Evolutionary conservation across 371 early-diverging fungal species (phyloP).

Genomic region (Mortierella sp.): DNA sequence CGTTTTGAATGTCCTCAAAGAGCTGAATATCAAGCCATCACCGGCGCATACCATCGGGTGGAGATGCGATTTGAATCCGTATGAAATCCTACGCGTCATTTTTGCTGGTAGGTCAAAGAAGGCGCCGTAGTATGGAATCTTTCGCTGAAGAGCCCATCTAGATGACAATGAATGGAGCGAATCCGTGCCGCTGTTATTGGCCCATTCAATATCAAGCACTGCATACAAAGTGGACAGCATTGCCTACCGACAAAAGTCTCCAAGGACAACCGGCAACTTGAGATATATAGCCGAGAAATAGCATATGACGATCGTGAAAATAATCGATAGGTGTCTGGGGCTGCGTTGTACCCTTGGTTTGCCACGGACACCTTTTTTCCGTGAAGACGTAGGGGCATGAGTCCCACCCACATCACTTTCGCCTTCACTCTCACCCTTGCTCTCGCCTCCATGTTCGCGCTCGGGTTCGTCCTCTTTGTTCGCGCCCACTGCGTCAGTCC

Average conservation of each 20-base stretch:
- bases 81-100: constrained; percentile 8
- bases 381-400: no score
- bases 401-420: no score
- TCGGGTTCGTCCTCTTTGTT: neutral
- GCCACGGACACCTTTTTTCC: no score
- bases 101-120: constrained; percentile 11
- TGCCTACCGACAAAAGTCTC: constrained; percentile 36
- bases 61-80: neutral
- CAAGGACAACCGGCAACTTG: constrained; percentile 34
- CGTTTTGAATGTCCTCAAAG: no score
- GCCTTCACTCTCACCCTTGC: neutral
- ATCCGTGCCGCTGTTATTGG: neutral
- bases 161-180: neutral
- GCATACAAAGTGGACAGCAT: neutral
- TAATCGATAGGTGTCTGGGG: neutral
- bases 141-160: constrained; percentile 29
- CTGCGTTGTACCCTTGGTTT: no score
- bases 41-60: constrained; percentile 22
- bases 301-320: constrained; percentile 17
- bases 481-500: neutral
- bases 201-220: neutral
- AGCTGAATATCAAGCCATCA: no score
- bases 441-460: no score
- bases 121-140: constrained; percentile 26
- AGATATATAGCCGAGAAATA: constrained; percentile 34